phyloP scores from a whole-genome alignment of 2,329 filamentous ascomycete genomes.

The Xylaria sp. region DNA sequence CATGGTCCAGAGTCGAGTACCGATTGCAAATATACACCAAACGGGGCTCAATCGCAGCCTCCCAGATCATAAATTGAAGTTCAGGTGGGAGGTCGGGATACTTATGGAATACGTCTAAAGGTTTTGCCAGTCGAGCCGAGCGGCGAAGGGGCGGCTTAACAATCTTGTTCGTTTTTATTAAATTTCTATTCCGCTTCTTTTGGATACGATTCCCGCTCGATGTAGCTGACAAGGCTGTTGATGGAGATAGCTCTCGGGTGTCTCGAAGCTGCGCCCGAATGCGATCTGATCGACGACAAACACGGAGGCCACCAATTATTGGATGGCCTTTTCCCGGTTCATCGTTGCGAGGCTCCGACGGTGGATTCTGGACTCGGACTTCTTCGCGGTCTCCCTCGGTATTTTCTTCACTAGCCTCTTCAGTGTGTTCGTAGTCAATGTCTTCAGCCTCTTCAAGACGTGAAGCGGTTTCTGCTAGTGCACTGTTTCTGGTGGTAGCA shows the following conservation, averaged over 20 bases:
- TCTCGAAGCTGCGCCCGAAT: slow-evolving; percentile 25
- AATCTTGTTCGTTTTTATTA: background rate
- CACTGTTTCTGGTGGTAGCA: slow-evolving; percentile 17
- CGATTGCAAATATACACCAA: slow-evolving; percentile 47
- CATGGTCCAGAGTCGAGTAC: slow-evolving; percentile 27
- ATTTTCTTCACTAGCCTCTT: slow-evolving; percentile 10
- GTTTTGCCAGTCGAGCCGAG: slow-evolving; percentile 45
- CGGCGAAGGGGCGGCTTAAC: slow-evolving; percentile 41
- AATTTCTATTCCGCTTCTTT: slow-evolving; percentile 23
- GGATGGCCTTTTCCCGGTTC: slow-evolving; percentile 12
- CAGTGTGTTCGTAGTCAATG: slow-evolving; percentile 31
- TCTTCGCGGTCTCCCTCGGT: background rate
- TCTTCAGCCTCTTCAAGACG: slow-evolving; percentile 39
- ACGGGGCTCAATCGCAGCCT: slow-evolving; percentile 44
- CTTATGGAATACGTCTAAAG: slow-evolving; percentile 45
- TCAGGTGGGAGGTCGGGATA: slow-evolving; percentile 44
- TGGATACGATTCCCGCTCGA: slow-evolving; percentile 20
- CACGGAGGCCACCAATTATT: slow-evolving; percentile 22
- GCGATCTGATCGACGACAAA: slow-evolving; percentile 34
- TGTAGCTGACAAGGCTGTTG: slow-evolving; percentile 9
- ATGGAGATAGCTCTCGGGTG: slow-evolving; percentile 26
- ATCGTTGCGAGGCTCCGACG: background rate
- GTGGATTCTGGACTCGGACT: slow-evolving; percentile 5
- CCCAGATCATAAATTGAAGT: slow-evolving; percentile 47
- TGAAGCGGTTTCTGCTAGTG: slow-evolving; percentile 21